Base-by-base conservation (phyloP, 306 rosid genomes). In the Pachyrhizus erosus region DNA sequence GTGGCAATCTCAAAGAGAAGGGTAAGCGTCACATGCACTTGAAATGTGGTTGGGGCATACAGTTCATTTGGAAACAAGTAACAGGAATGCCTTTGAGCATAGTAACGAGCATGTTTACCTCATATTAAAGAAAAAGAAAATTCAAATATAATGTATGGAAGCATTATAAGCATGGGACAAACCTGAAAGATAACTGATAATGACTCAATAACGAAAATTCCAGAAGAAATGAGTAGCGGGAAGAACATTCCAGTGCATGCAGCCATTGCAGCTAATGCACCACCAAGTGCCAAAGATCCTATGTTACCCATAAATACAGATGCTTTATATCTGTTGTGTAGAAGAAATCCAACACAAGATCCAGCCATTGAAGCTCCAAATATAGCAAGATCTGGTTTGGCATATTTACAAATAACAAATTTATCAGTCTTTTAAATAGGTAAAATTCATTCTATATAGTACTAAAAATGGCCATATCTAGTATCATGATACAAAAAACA, bases 361-460 rank as follows among this genome's bases (percentile, higher is more conserved):
- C 99, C 99, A 62, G 98, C 97, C 99, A 96, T 93, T 81, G 99
- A 96, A 75, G 96, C 98, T 82, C 99, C 99, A 84, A 96, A 96
- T 79, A 93, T 84, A 24, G 98, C 90, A 82, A 96, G 92, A 66
- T 91, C 99, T 96, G 93, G 73, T 87, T 84, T 80, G 31, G 58
- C 60, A 88, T 72, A 58, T 61, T 68, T 4, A 45, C 26, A 75
- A 51, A 84, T 72, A 52, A 70, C 62, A 54, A 70, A 52, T 39
- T 18, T 51, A 68, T 18, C 42, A 79, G 65, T 45, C 85, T 71
- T 80, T 31, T 18, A 8, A 33, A 80, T 46, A 57, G 33, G 67
- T 27, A 83, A 39, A 80, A 48, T 69, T 52, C 43, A 58, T 40
- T 31, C 62, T 79, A 20, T 23, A 71, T 42, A 27, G 65, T 54